Percentiles rank a stretch among this genome's conserved stretches.
These are phyloP conservation scores for Dendryphion nanum DNA, from an alignment of 2,329 filamentous ascomycete genomes.

Conservation along the genomic window DNA sequence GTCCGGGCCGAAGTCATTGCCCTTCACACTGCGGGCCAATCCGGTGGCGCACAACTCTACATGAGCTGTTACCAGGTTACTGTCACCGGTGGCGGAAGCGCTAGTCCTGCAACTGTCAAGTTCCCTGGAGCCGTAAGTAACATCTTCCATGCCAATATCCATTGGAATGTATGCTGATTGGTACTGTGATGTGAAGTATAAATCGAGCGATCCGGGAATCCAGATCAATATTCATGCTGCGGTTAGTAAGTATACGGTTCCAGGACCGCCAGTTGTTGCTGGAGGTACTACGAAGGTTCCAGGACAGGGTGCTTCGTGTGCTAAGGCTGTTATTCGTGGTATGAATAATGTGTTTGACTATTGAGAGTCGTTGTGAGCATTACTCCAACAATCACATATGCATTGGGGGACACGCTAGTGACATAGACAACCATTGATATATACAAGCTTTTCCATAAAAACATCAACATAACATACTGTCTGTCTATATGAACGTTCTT, in stretches of 20 bases:
- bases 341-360: constrained; percentile 11
- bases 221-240: constrained; percentile 26
- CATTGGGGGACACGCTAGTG: too few species aligned
- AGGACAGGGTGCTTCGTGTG: constrained; percentile 11
- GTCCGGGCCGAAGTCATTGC: constrained; percentile 41
- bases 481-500: constrained; percentile 55
- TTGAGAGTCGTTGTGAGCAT: too few species aligned
- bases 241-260: constrained; percentile 43
- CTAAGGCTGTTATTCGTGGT: constrained; percentile 9
- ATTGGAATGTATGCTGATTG: too few species aligned
- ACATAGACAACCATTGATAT: too few species aligned
- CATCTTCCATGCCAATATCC: too few species aligned
- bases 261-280: constrained; percentile 40
- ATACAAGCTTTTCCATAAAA: too few species aligned
- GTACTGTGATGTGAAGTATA: too few species aligned
- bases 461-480: too few species aligned
- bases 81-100: constrained; percentile 17
- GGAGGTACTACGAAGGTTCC: constrained; percentile 14
- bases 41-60: constrained; percentile 49
- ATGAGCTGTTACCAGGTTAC: constrained; percentile 32
- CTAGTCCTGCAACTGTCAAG: constrained; percentile 18
- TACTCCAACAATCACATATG: too few species aligned
- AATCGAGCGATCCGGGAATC: constrained; percentile 20
- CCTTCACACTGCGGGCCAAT: constrained; percentile 35
- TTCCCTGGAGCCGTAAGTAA: constrained; percentile 27